Evolutionary conservation across 106 monocot species (phyloP).

Genomic region (Dioscorea alata): DNA sequence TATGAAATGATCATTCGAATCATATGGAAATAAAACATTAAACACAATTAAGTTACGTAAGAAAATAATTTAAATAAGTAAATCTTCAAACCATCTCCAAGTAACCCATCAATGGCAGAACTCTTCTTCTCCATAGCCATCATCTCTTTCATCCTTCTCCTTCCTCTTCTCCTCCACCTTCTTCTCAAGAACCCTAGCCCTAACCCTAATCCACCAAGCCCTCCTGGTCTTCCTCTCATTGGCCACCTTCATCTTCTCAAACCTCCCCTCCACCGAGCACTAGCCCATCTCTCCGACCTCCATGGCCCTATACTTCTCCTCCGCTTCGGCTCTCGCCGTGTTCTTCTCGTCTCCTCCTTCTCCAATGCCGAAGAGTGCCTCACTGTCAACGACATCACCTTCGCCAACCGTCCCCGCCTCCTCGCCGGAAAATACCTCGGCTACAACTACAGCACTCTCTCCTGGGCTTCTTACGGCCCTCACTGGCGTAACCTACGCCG

Average conservation of each 20-base stretch:
- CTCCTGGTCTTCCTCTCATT: slow-evolving; percentile 2
- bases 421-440: background rate
- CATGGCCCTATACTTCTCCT: slow-evolving; percentile 10
- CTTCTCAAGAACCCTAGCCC: background rate
- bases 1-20: too few relatives aligned
- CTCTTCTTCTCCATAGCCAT: too few relatives aligned
- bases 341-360: slow-evolving; percentile 8
- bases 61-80: too few relatives aligned
- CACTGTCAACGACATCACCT: slow-evolving; percentile 10
- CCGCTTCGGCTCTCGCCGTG: slow-evolving; percentile 15
- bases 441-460: slow-evolving; percentile 2
- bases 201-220: slow-evolving; percentile 1
- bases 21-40: too few relatives aligned
- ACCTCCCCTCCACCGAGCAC: slow-evolving; percentile 7
- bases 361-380: slow-evolving; percentile 11
- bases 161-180: too few relatives aligned
- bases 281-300: background rate
- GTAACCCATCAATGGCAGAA: too few relatives aligned
- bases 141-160: too few relatives aligned
- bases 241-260: slow-evolving; percentile 19
- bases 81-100: too few relatives aligned
- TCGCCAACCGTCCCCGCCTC: slow-evolving; percentile 10
- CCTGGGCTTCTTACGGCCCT: background rate
- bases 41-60: too few relatives aligned
- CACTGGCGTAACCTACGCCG: slow-evolving; percentile 21